Evolutionary conservation across 2,329 filamentous ascomycete species (phyloP).

Genomic region (Zymoseptoria crescenta): DNA sequence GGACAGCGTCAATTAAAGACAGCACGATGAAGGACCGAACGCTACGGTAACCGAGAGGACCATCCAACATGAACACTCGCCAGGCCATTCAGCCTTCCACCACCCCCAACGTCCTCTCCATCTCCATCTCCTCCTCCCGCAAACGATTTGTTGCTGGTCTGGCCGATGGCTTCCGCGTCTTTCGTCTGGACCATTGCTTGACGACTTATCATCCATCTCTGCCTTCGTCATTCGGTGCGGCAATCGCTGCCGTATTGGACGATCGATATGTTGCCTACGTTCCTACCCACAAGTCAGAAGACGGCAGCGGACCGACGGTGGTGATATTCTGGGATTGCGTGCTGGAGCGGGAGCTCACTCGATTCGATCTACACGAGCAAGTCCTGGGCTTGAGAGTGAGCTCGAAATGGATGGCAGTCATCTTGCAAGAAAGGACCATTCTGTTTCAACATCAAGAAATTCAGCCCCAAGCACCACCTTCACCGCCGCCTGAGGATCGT

Average conservation of each 20-base stretch:
- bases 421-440: slow-evolving; percentile 43
- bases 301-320: slow-evolving; percentile 25
- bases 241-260: slow-evolving; percentile 27
- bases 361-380: slow-evolving; percentile 68
- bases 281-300: slow-evolving; percentile 60
- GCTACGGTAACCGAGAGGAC: background rate
- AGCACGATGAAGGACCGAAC: background rate
- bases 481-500: slow-evolving; percentile 38
- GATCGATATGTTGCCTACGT: slow-evolving; percentile 70
- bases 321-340: slow-evolving; percentile 74
- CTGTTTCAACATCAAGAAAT: slow-evolving; percentile 26
- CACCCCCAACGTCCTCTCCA: slow-evolving; percentile 68
- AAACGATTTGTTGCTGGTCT: slow-evolving; percentile 83
- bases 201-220: slow-evolving; percentile 22
- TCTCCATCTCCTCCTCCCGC: slow-evolving; percentile 76
- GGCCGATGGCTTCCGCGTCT: slow-evolving; percentile 67
- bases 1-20: background rate
- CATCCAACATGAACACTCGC: slow-evolving; percentile 72
- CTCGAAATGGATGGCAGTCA: slow-evolving; percentile 67
- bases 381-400: slow-evolving; percentile 74
- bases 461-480: slow-evolving; percentile 30
- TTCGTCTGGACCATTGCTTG: slow-evolving; percentile 30
- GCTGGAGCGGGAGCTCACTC: slow-evolving; percentile 66
- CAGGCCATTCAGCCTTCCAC: slow-evolving; percentile 72
- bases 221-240: slow-evolving; percentile 17